Conservation (phyloP, 345 rosid genomes). For the Raphanus raphanistrum region DNA sequence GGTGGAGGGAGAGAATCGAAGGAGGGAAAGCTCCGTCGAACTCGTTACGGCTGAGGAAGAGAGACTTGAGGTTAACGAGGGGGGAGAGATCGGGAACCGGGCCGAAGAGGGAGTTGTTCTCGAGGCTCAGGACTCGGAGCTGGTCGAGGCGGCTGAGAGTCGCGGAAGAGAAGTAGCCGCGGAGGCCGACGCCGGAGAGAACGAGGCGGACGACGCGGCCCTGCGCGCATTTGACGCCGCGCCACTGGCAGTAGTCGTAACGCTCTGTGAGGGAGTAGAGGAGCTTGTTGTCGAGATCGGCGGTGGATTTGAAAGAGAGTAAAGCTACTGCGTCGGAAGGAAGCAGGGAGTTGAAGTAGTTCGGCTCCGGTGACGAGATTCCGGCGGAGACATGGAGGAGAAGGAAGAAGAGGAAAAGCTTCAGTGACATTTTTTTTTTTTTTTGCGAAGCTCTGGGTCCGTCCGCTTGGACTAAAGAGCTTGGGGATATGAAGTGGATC, state of each 20-base stretch:
- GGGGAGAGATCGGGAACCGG: constrained; percentile 78
- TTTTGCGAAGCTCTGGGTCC: constrained; percentile 9
- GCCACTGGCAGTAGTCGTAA: constrained; percentile 96
- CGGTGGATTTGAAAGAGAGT: constrained; percentile 80
- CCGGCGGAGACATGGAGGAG: constrained; percentile 31
- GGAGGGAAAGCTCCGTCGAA: constrained; percentile 80
- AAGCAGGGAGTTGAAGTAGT: constrained; percentile 44
- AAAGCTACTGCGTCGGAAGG: constrained; percentile 73
- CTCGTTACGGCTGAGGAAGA: constrained; percentile 54
- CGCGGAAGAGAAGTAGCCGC: constrained; percentile 61
- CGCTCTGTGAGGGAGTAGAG: constrained; percentile 71
- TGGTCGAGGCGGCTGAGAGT: constrained; percentile 85
- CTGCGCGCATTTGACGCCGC: constrained; percentile 76
- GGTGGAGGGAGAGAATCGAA: constrained; percentile 60
- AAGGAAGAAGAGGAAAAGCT: constrained; percentile 21
- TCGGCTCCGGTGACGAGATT: constrained; percentile 39
- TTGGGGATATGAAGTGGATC: constrained; percentile 31
- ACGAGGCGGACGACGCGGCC: constrained; percentile 77
- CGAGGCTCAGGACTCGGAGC: constrained; percentile 80
- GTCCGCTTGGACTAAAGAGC: constrained; percentile 17
- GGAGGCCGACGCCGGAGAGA: constrained; percentile 56
- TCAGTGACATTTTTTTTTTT: constrained; percentile 36
- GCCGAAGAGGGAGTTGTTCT: constrained; percentile 78
- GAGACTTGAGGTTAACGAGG: constrained; percentile 71
- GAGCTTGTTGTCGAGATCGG: constrained; percentile 78